Base-by-base conservation (phyloP, 2,329 filamentous ascomycete genomes). In the Colletotrichum incanum region DNA sequence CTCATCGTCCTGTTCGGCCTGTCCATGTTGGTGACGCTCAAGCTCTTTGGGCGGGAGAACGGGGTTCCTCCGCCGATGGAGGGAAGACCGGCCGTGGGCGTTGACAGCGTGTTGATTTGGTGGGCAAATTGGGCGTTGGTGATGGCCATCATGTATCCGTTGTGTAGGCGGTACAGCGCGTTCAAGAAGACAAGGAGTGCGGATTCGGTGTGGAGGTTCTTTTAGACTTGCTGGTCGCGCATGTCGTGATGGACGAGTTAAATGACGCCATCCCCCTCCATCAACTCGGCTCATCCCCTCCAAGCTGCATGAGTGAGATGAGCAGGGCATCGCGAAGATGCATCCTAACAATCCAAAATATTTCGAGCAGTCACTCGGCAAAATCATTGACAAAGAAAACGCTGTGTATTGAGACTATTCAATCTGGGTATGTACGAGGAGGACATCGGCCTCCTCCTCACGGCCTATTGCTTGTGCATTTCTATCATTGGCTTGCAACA, bases 181-280 rank as follows among this genome's bases (percentile, higher is more conserved):
- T 86, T 86, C 71, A 86, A 86, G 78, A 80, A 78, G 67, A 78
- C 76, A 12, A 85, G 80, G 75, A 75, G 79, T 2, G 77, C 81
- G 0, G 82, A 86, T 71, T 86, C 84, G 3, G 76, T 86, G 14
- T 86, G 85, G 84, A 79, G 84, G 7, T 84, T 86, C 72, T 86
- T 86, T 72, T 86, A 78, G 61, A 31, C 52, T 59, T 62, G 58
- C 6, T 1, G 34, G 6, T 8, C 34, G n/a, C 2, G 18, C 6
- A 26, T 69, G 69, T 63, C 65, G 69, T 61, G 59, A 68, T 64
- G n/a, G 37, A 14, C n/a, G 43, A 3, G 5, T 4, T 9, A 28
- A 28, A 58, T 69, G 59, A 37, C 69, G 69, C 50, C 69, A 69
- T 72, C 9, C 16, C 3, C 12, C 20, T 18, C 20, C 5, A 60